Evolutionary conservation across 78 protist species (phyloP).

Genomic region (Dictyostelium firmibasis): DNA sequence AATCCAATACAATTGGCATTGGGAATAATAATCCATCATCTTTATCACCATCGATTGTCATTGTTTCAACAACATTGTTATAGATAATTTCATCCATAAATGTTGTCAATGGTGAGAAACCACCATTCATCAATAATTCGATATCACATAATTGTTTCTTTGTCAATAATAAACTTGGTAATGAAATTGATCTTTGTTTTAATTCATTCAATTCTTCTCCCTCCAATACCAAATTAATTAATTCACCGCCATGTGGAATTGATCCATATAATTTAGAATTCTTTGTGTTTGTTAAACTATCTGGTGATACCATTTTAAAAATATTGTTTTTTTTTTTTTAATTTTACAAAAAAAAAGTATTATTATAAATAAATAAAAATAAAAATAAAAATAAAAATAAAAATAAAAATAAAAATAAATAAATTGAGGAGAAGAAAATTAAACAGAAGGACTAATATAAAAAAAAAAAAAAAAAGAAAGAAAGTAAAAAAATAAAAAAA

Average conservation of each 20-base stretch:
- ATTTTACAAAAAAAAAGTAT: not conserved
- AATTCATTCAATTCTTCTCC: conserved; percentile 37
- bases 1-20: conserved; percentile 86
- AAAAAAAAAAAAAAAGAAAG: not conserved
- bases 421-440: not conserved
- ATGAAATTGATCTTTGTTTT: conserved; percentile 3
- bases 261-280: not conserved
- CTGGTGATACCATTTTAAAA: conserved; percentile 14
- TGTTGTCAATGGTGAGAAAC: conserved; percentile 73
- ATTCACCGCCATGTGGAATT: conserved; percentile 92
- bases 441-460: not conserved
- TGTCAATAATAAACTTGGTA: conserved; percentile 61
- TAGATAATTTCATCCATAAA: conserved; percentile 86
- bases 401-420: not conserved
- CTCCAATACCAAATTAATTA: conserved; percentile 59
- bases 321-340: not conserved
- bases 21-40: conserved; percentile 79
- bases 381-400: not conserved
- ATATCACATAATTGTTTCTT: conserved; percentile 93
- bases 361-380: not conserved
- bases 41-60: conserved; percentile 53
- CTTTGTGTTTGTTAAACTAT: not conserved
- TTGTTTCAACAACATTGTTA: conserved; percentile 43
- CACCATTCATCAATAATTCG: conserved; percentile 91
- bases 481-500: too few relatives aligned